Evolutionary conservation across 306 rosid species (phyloP).

Genomic region (Prunus padus): DNA sequence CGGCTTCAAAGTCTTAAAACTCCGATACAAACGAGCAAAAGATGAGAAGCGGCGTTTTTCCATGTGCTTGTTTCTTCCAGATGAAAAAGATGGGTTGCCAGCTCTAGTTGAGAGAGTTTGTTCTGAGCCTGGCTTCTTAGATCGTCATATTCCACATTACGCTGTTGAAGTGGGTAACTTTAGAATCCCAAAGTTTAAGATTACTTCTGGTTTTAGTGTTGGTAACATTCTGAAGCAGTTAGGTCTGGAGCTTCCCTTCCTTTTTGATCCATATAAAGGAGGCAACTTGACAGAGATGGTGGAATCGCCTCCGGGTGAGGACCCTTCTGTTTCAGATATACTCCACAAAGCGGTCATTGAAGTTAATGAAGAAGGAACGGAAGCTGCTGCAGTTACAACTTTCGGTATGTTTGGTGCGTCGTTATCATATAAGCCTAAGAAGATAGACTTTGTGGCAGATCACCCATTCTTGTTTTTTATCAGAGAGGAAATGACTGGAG

Average conservation of each 20-base stretch:
- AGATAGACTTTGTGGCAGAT: slow-evolving; percentile 24
- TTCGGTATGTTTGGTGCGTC: accelerated
- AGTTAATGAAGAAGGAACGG: slow-evolving; percentile 31
- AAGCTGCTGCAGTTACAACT: slow-evolving; percentile 13
- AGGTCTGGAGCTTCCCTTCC: slow-evolving; percentile 23
- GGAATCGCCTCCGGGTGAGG: not conserved
- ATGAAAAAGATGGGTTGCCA: slow-evolving; percentile 24
- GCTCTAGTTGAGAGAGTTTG: not conserved
- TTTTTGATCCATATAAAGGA: not conserved
- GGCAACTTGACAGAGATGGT: slow-evolving; percentile 25
- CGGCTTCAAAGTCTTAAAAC: not conserved
- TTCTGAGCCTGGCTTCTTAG: slow-evolving; percentile 2
- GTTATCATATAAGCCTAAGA: accelerated
- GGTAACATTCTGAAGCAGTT: not conserved
- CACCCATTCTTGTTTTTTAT: slow-evolving; percentile 25
- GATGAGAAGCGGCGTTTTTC: not conserved
- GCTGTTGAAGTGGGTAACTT: not conserved
- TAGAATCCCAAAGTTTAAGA: slow-evolving; percentile 32
- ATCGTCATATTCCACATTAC: not conserved
- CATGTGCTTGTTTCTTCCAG: slow-evolving; percentile 34
- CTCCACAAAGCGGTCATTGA: slow-evolving; percentile 10
- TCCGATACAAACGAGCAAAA: slow-evolving; percentile 3
- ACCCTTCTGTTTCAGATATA: not conserved
- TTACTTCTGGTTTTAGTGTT: slow-evolving; percentile 3
- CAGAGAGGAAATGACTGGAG: slow-evolving; percentile 11